These are phyloP conservation scores for Yamagishiella unicocca DNA, from an alignment of 139 green algal genomes.

Conservation along the genomic window DNA sequence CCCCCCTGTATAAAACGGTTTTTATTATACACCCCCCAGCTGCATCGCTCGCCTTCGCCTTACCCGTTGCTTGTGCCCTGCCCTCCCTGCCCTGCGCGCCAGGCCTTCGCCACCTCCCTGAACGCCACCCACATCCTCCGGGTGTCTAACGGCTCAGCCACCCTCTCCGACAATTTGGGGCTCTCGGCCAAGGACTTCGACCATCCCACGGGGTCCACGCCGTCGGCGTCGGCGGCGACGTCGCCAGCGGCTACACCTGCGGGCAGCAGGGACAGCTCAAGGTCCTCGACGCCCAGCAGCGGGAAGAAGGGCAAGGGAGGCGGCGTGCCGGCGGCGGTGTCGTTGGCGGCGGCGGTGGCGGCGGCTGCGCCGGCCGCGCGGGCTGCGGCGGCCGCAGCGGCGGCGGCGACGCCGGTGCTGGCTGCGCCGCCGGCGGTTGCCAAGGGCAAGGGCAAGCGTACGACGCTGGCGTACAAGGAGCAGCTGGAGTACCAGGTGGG, in stretches of 20 bases:
- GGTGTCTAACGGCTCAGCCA: conserved; percentile 53
- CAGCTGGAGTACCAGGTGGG: conserved; percentile 63
- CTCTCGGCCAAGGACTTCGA: conserved; percentile 64
- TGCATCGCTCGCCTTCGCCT: not conserved
- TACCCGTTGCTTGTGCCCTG: not conserved
- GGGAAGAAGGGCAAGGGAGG: conserved; percentile 36
- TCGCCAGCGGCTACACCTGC: not conserved
- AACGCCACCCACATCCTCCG: conserved; percentile 70
- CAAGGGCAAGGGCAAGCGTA: conserved; percentile 45
- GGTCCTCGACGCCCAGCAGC: no score
- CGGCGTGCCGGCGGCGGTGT: not conserved
- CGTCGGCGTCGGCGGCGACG: not conserved
- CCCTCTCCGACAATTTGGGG: conserved; percentile 54
- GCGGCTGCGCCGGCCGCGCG: not conserved
- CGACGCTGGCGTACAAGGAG: conserved; percentile 58
- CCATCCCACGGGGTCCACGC: conserved; percentile 23
- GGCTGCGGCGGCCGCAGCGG: not conserved
- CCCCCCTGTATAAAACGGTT: no score
- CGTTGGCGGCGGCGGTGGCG: conserved; percentile 21
- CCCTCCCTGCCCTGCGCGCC: conserved; percentile 24
- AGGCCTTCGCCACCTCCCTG: conserved; percentile 64
- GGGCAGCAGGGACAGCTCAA: no score
- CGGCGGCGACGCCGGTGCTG: not conserved
- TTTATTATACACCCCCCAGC: no score
- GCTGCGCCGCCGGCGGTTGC: not conserved